Percentiles rank a stretch among this genome's conserved stretches.
Evolutionary conservation across 1,284 basidiomycete genomes (phyloP).

Genomic region (Naganishia sp.): DNA sequence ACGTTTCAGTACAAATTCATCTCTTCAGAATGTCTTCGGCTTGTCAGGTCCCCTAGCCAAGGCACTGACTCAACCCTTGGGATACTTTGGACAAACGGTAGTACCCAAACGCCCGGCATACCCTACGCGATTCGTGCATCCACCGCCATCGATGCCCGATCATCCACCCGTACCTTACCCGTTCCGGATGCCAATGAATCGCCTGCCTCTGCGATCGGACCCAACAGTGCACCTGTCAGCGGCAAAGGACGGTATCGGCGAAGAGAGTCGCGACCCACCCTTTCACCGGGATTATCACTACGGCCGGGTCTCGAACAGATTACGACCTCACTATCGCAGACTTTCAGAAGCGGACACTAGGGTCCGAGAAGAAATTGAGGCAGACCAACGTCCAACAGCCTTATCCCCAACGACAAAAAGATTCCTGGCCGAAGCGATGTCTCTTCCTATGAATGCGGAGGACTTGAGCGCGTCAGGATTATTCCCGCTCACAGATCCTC

Average conservation of each 20-base stretch:
- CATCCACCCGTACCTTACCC: not conserved
- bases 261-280: too few relatives aligned
- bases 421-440: not conserved
- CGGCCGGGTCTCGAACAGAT: too few relatives aligned
- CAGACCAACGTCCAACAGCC: not conserved
- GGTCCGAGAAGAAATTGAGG: too few relatives aligned
- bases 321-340: too few relatives aligned
- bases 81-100: not conserved
- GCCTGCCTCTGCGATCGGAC: too few relatives aligned
- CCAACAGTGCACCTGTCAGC: too few relatives aligned
- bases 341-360: too few relatives aligned
- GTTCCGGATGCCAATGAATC: not conserved
- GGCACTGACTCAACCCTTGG: not conserved
- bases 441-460: not conserved
- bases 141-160: not conserved
- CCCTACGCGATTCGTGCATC: not conserved
- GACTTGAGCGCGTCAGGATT: not conserved
- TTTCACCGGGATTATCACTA: too few relatives aligned
- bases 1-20: conserved; percentile 3
- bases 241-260: too few relatives aligned
- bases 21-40: not conserved
- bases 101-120: not conserved
- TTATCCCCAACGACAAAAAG: not conserved
- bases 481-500: not conserved
- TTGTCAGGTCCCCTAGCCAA: not conserved